Evolutionary conservation across 371 early-diverging fungal genomes (phyloP), one percentile per base, ranked within the genome.

Genomic region (Mucor lusitanicus): DNA sequence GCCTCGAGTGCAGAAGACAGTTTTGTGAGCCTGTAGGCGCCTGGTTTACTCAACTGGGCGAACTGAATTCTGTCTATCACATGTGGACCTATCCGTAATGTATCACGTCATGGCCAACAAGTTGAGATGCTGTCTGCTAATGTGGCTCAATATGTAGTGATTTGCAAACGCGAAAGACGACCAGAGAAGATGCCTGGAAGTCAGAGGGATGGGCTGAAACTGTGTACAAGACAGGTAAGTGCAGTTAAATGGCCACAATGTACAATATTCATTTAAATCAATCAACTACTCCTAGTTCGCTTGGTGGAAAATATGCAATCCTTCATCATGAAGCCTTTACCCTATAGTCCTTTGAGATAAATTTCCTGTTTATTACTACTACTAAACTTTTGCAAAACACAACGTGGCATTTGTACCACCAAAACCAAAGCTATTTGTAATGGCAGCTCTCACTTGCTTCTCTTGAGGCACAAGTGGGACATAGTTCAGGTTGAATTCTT

Each of bases 341-440:
- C 81, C 11, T 94, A 90, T 71, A 90, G 91, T 70, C 91, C 94
- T 17, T 80, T 93, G 40, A 82, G 88, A 80, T 92, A 80, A 80
- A 64, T 37, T 30, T 6, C 30, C 30, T 35, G 3, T 35, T 35
- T 35, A 9, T 37, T 37, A 35, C 9, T 35, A 35, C 61, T 63
- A 48, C 63, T 77, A 62, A 55, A 82, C 72, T 64, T 86, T 88
- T n/a, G 83, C 60, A 74, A 93, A 93, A 65, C 91, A 85, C 19
- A 97, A 79, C 0, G 92, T 88, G 0, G 95, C 94, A 76, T 98
- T 98, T 1, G 97, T 97, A 42, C 97, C 98, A 58, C 98, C 98
- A 87, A 98, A 98, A 7, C 98, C 98, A 85, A 98, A 98, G 40
- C 94, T 94, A 76, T 98, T 98, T 32, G 93, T 91, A 40, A 98